Base-by-base conservation (phyloP, 2,329 filamentous ascomycete species). In the Penicillium sp. region DNA sequence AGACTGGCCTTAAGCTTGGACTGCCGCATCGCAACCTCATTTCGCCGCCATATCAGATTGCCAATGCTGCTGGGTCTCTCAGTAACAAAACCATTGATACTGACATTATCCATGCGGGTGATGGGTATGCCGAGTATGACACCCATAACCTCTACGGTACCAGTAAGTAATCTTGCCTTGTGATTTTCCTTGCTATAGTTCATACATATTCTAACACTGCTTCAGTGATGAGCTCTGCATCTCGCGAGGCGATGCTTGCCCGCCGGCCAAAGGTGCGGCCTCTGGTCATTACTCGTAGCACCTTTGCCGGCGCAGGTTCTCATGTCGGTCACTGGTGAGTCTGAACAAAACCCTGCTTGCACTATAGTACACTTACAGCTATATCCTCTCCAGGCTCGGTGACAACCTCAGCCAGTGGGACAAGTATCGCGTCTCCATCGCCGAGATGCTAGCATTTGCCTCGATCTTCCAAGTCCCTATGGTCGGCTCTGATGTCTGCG, bases 131-230 rank as follows among this genome's bases (percentile, higher is more conserved):
- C 16, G 80, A 86, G 65, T 88, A 87, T 60, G 87, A 90, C 56
- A 86, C 82, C 0, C 87, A 90, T 64, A 89, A 89, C 56, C 67
- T 89, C 1, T 89, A 87, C 63, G 87, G 87, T 1, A 78, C 79
- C 6, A 82, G 69, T 71, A 62, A 63, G 70, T 63, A 16, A 22
- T 22, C 7, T 1, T 35, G 3, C 24, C 20, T 14, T 38, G 9
- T 6, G 13, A 27, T 4, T 8, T 16, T 27, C 6, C 36, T 14
- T 6, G 14, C 37, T 24, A 4, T 13, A 10, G 6, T 24, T 37
- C 10, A n/a, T n/a, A 23, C 10, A 13, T 10, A 10, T 38, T 37
- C 46, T 52, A 32, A 54, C 38, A 4, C 5, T 13, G 0, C 20
- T 24, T n/a, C 29, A 67, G 64, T 87, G 81, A 90, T 89, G 86